Evolutionary conservation across 805 yeast species (phyloP).

Genomic region (Myxozyma mucilagina): DNA sequence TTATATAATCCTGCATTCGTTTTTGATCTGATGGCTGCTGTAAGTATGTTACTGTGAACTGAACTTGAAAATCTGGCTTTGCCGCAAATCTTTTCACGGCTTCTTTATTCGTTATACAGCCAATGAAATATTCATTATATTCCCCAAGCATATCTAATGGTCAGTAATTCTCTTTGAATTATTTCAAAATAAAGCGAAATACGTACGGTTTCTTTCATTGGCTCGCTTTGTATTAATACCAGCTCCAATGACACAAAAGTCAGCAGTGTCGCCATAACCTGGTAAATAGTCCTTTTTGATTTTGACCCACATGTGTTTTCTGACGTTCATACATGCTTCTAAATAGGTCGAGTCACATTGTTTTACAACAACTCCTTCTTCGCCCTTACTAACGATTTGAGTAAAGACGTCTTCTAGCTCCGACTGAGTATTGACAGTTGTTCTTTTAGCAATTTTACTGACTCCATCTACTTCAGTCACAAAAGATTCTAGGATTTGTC

Average conservation of each 20-base stretch:
- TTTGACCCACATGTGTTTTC: conserved; percentile 16
- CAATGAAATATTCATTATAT: conserved; percentile 12
- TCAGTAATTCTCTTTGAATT: not conserved
- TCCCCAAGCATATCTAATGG: not conserved
- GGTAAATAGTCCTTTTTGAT: conserved; percentile 21
- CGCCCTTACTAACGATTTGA: not conserved
- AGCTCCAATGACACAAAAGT: conserved; percentile 23
- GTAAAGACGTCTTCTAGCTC: conserved; percentile 3
- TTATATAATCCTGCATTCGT: conserved; percentile 1
- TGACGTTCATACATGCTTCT: conserved; percentile 5
- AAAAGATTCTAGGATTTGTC: not conserved
- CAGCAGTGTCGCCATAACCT: conserved; percentile 23
- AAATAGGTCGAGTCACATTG: conserved; percentile 5
- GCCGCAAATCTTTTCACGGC: conserved; percentile 7
- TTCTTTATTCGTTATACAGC: conserved; percentile 18
- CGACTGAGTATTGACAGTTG: not conserved
- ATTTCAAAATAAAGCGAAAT: not conserved
- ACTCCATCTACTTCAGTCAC: conserved; percentile 10
- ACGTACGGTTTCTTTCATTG: conserved; percentile 12
- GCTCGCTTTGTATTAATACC: conserved; percentile 13
- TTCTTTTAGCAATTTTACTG: not conserved
- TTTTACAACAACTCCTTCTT: conserved; percentile 24
- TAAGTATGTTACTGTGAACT: conserved; percentile 16
- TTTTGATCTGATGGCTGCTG: not conserved
- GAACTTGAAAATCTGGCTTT: conserved; percentile 13